Evolutionary conservation across 768 basidiomycete species (phyloP).

Genomic region (Tricholoma furcatifolium): DNA sequence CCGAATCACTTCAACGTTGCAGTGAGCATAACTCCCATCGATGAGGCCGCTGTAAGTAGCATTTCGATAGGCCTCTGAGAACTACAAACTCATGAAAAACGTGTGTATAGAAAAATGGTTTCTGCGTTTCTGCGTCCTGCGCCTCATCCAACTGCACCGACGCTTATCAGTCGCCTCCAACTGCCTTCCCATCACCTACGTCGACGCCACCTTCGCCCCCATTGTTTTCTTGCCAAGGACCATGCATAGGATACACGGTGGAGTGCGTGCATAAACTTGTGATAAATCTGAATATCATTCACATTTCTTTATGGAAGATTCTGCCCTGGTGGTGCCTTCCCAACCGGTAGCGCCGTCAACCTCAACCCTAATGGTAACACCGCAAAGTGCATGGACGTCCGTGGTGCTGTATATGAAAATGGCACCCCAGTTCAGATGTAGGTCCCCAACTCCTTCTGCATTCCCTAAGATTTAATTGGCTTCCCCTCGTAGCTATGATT

Average conservation of each 20-base stretch:
- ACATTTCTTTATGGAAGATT: slow-evolving; percentile 19
- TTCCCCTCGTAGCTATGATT: slow-evolving; percentile 25
- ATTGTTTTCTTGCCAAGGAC: slow-evolving; percentile 20
- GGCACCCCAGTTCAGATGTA: slow-evolving; percentile 34
- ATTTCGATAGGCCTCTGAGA: not conserved
- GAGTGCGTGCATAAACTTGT: slow-evolving; percentile 18
- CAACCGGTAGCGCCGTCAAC: slow-evolving; percentile 6
- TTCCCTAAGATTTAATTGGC: too few relatives aligned
- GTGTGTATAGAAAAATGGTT: slow-evolving; percentile 9
- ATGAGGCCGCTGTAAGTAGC: slow-evolving; percentile 13
- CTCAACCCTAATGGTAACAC: slow-evolving; percentile 23
- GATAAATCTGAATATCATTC: not conserved
- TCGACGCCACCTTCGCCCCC: slow-evolving; percentile 18
- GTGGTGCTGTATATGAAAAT: slow-evolving; percentile 23
- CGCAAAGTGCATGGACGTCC: slow-evolving; percentile 30
- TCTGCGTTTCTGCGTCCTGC: slow-evolving; percentile 23
- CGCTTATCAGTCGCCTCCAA: slow-evolving; percentile 24
- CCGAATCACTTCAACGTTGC: slow-evolving; percentile 24
- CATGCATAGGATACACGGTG: slow-evolving; percentile 22
- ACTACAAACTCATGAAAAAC: not conserved
- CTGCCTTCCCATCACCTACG: slow-evolving; percentile 20
- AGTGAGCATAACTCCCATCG: slow-evolving; percentile 20
- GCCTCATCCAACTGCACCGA: slow-evolving; percentile 21
- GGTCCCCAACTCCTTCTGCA: not conserved
- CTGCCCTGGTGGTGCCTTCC: slow-evolving; percentile 25